Conservation (phyloP, 2,329 filamentous ascomycete genomes). For the Cryphonectria nitschkei region DNA sequence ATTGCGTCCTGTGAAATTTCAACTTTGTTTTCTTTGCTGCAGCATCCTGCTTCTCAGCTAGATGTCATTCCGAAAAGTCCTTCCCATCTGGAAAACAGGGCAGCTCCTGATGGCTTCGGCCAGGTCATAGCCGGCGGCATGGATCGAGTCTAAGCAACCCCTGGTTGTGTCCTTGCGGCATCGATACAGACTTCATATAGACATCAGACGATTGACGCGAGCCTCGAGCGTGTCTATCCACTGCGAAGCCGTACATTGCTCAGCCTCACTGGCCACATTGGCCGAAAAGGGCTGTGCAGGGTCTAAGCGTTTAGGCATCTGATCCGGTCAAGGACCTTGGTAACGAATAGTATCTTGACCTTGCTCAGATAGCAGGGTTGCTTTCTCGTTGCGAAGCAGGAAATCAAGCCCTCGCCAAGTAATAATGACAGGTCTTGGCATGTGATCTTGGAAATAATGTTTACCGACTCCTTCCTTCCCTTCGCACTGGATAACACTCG, state of each 20-base stretch:
- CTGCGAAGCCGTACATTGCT: background rate
- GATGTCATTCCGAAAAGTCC: background rate
- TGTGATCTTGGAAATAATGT: background rate
- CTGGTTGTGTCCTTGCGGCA: background rate
- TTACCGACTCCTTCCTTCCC: background rate
- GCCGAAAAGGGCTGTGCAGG: background rate
- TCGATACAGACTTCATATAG: background rate
- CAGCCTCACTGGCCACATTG: background rate
- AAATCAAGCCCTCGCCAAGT: background rate
- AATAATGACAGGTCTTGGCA: slow-evolving; percentile 6
- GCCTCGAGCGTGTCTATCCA: background rate
- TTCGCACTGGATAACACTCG: background rate
- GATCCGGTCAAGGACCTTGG: background rate
- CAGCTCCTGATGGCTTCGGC: slow-evolving; percentile 14
- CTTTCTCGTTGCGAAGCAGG: background rate
- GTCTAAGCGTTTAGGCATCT: background rate
- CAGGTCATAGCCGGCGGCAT: background rate
- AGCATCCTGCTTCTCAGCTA: background rate
- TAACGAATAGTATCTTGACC: background rate
- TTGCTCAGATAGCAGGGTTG: background rate
- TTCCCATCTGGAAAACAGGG: background rate
- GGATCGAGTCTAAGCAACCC: background rate
- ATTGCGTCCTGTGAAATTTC: background rate
- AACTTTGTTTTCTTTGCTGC: background rate
- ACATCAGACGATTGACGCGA: slow-evolving; percentile 4